phyloP scores from a whole-genome alignment of 1,139 yeast species.

The Taiozyma sp. region DNA sequence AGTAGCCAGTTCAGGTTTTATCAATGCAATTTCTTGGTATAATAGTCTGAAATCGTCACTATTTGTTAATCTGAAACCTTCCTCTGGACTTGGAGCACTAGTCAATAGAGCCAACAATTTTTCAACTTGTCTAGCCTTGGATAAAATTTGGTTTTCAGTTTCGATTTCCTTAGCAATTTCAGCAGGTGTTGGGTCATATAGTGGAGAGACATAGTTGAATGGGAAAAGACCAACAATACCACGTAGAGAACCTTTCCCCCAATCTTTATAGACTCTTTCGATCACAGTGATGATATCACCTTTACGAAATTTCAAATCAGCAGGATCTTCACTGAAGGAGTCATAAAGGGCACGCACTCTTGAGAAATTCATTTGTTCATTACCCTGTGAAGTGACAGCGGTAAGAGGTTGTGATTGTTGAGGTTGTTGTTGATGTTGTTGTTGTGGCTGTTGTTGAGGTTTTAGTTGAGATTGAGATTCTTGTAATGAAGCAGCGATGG shows the following conservation, averaged over 20 bases:
- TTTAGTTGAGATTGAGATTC: constrained; percentile 9
- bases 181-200: constrained; percentile 58
- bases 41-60: constrained; percentile 45
- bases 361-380: constrained; percentile 13
- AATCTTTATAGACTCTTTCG: constrained; percentile 85
- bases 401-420: not conserved
- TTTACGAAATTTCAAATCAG: constrained; percentile 64
- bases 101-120: constrained; percentile 55
- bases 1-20: constrained; percentile 68
- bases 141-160: constrained; percentile 39
- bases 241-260: constrained; percentile 89
- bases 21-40: constrained; percentile 64
- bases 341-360: constrained; percentile 86
- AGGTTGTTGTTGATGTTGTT: not conserved
- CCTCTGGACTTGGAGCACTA: constrained; percentile 34
- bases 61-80: constrained; percentile 32
- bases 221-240: constrained; percentile 93
- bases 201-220: constrained; percentile 80
- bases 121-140: constrained; percentile 54
- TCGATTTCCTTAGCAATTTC: constrained; percentile 39
- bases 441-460: too few species aligned
- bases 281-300: constrained; percentile 80
- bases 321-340: constrained; percentile 62
- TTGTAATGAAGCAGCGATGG: constrained; percentile 62
- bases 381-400: not conserved